A percentile compares a stretch with the other conserved stretches of the same genome.
These are phyloP conservation scores for Rhynchospora pubera DNA, from an alignment of 176 grass and related monocot species.

Conservation along the genomic window DNA sequence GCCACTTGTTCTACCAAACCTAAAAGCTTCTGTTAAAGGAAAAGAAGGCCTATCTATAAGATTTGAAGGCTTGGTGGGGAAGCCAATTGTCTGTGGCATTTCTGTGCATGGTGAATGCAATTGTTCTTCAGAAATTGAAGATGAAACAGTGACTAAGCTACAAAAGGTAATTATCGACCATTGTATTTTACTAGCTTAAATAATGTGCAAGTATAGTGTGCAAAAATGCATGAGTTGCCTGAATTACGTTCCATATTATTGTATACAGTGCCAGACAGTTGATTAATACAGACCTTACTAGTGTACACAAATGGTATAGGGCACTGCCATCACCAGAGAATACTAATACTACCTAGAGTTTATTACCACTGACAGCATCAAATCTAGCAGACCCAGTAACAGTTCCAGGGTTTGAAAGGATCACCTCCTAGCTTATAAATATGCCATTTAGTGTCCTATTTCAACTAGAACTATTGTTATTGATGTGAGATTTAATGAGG, in stretches of 20 bases:
- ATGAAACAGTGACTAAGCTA: neutral
- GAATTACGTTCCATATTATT: neutral
- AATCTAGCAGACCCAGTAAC: neutral
- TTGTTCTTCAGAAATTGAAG: neutral
- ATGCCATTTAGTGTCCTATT: neutral
- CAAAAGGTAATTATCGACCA: slow-evolving; percentile 11
- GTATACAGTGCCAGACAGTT: neutral
- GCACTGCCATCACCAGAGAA: neutral
- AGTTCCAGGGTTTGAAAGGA: neutral
- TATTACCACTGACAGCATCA: neutral
- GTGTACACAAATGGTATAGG: neutral
- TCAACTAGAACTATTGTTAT: neutral
- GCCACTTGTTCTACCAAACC: slow-evolving; percentile 23
- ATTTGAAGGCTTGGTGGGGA: slow-evolving; percentile 35
- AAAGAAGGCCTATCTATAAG: slow-evolving; percentile 20
- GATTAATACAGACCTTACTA: neutral
- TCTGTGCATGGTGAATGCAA: neutral
- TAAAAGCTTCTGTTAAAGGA: slow-evolving; percentile 21
- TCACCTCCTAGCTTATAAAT: neutral
- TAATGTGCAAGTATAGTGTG: neutral
- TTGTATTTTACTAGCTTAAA: neutral
- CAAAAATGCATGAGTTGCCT: neutral
- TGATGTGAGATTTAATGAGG: neutral
- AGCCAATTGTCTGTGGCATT: slow-evolving; percentile 33
- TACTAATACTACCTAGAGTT: neutral